Evolutionary conservation across 2,329 filamentous ascomycete species (phyloP), one percentile per base, ranked within the genome.

Genomic region (Parastagonospora nodorum): DNA sequence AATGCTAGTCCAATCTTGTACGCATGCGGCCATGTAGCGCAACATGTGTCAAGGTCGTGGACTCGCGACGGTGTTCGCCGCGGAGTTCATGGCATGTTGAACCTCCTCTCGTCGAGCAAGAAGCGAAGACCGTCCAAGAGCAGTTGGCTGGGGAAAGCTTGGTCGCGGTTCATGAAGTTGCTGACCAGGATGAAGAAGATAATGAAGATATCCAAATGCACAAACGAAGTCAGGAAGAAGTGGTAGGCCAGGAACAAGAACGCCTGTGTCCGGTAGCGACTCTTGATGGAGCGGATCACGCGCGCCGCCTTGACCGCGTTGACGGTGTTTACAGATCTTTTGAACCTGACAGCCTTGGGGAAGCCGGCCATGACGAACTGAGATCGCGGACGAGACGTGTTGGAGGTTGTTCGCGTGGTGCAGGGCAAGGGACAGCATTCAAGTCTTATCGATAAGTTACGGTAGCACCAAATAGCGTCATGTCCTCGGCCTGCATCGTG

Each of bases 131-230:
- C 67, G 42, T 69, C 63, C 11, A 65, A 42, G 28, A 63, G 42
- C 43, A 69, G 41, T 16, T 67, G 67, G 29, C 48, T 61, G 1
- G 67, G 66, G 27, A 68, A 65, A 1, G 66, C 60, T 10, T 69
- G 52, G 9, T 66, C 59, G 9, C 65, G 65, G 44, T 71, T 71
- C 66, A 71, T 69, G 30, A 67, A 69, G 53, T 71, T 71, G 63
- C 63, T 68, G 58, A 69, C 66, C n/a, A 71, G 63, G 42, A 71
- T 67, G 47, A 69, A 71, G 50, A 71, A 60, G 44, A 71, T 57
- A 32, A 71, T 60, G 24, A 71, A 71, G 49, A 71, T 59, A 45
- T 71, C 67, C 12, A 69, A 61, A 32, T 68, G 61, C 51, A 66
- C 49, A 5, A 63, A 63, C 7, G 66, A 65, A 15, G 61, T 61